Percentiles rank a stretch among this genome's conserved stretches.
These are phyloP conservation scores for Kockovaella imperatae DNA, from an alignment of 768 basidiomycete genomes.

Conservation along the genomic window DNA sequence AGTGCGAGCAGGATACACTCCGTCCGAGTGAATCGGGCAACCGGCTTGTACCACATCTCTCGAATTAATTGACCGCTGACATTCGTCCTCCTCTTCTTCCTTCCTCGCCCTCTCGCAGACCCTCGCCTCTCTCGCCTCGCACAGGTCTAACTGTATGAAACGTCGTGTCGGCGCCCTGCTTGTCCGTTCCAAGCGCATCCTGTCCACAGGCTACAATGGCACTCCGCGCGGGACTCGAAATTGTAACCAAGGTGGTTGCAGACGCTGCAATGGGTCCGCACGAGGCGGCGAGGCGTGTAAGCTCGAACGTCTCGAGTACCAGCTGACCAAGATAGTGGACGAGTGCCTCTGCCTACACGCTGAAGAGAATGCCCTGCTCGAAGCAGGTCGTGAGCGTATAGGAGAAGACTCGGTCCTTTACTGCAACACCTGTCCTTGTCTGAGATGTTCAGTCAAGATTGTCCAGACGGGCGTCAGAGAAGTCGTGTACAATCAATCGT, in stretches of 20 bases:
- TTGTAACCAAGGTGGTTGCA: slow-evolving; percentile 86
- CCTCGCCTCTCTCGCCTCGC: slow-evolving; percentile 79
- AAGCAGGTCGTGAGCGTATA: slow-evolving; percentile 87
- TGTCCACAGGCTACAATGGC: slow-evolving; percentile 70
- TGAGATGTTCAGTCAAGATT: slow-evolving; percentile 94
- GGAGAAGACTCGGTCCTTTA: slow-evolving; percentile 66
- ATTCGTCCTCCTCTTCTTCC: neutral
- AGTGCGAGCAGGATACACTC: too few species aligned
- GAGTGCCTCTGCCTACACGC: slow-evolving; percentile 95
- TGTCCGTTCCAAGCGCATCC: slow-evolving; percentile 57
- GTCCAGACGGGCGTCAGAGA: slow-evolving; percentile 86
- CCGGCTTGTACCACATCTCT: too few species aligned
- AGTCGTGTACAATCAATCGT: slow-evolving; percentile 89
- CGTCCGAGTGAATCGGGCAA: too few species aligned
- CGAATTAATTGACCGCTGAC: too few species aligned
- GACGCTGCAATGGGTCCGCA: slow-evolving; percentile 58
- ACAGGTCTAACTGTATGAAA: slow-evolving; percentile 87
- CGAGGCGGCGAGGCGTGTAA: slow-evolving; percentile 47
- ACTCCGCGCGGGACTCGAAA: slow-evolving; percentile 84
- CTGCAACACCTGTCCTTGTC: slow-evolving; percentile 99
- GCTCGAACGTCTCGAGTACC: slow-evolving; percentile 4
- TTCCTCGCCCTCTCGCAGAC: slow-evolving; percentile 50
- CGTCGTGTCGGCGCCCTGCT: slow-evolving; percentile 89
- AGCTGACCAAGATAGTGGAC: slow-evolving; percentile 44
- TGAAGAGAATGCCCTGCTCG: slow-evolving; percentile 92